Percentiles rank a stretch among this genome's conserved stretches.
Evolutionary conservation across 768 basidiomycete genomes (phyloP).

Genomic region (Macrocybe gigantea): DNA sequence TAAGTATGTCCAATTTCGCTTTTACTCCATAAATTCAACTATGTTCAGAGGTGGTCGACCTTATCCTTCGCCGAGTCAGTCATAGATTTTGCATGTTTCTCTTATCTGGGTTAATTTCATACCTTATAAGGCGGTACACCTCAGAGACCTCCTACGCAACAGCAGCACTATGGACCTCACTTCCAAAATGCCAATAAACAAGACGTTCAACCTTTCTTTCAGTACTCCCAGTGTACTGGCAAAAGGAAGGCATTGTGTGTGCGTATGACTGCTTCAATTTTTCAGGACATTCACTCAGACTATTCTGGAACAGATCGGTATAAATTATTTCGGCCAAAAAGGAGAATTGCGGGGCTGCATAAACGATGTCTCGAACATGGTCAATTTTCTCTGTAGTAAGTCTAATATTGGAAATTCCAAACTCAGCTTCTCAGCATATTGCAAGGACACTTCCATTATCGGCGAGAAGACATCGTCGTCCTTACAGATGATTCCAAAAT

Average conservation of each 20-base stretch:
- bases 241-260: constrained; percentile 87
- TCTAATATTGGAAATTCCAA: background rate
- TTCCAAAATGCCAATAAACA: constrained; percentile 39
- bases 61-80: constrained; percentile 20
- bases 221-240: constrained; percentile 87
- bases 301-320: constrained; percentile 59
- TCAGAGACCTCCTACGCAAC: constrained; percentile 45
- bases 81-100: no score
- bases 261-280: constrained; percentile 18
- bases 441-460: constrained; percentile 50
- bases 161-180: constrained; percentile 62
- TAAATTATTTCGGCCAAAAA: constrained; percentile 73
- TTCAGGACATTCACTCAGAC: background rate
- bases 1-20: constrained; percentile 1
- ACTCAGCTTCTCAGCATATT: background rate
- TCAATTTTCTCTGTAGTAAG: constrained; percentile 68
- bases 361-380: constrained; percentile 84
- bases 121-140: constrained; percentile 30
- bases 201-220: constrained; percentile 60
- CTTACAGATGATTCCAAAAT: constrained; percentile 74
- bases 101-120: no score
- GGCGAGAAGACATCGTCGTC: constrained; percentile 74
- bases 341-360: constrained; percentile 81
- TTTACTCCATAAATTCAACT: no score
- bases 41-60: constrained; percentile 3